Conservation (phyloP, 371 early-diverging fungal genomes). For the Syncephalis fuscata region DNA sequence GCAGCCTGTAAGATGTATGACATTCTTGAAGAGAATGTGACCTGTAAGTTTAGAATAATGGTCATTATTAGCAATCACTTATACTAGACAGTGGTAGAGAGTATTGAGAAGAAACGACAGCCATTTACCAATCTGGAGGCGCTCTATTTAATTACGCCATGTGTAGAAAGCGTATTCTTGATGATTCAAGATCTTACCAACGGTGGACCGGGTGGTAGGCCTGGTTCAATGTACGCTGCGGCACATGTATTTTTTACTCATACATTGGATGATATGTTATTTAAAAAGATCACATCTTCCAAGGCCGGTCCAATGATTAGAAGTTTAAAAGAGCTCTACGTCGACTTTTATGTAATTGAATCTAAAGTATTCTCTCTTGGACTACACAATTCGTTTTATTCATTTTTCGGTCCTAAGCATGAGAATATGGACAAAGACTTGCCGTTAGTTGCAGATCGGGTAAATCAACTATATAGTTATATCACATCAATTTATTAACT, state of each 20-base stretch:
- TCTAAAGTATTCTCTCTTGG: slow-evolving; percentile 64
- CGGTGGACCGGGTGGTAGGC: slow-evolving; percentile 12
- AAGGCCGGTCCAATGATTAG: slow-evolving; percentile 36
- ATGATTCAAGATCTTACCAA: slow-evolving; percentile 68
- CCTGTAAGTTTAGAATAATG: slow-evolving; percentile 24
- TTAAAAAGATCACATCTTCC: slow-evolving; percentile 35
- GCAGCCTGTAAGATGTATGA: slow-evolving; percentile 82
- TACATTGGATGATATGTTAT: slow-evolving; percentile 26
- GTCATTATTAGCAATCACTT: neutral
- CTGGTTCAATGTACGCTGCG: slow-evolving; percentile 41
- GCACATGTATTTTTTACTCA: slow-evolving; percentile 63
- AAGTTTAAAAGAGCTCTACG: slow-evolving; percentile 58
- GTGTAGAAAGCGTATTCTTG: slow-evolving; percentile 46
- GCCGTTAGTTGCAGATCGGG: slow-evolving; percentile 46
- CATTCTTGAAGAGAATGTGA: slow-evolving; percentile 86
- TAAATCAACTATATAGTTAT: slow-evolving; percentile 8
- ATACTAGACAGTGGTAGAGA: slow-evolving; percentile 35
- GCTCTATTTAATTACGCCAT: slow-evolving; percentile 79
- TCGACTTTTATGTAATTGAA: slow-evolving; percentile 67
- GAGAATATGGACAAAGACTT: slow-evolving; percentile 32
- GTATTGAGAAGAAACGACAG: slow-evolving; percentile 59
- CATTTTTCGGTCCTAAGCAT: slow-evolving; percentile 23
- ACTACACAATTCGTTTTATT: slow-evolving; percentile 40
- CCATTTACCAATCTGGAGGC: slow-evolving; percentile 79
- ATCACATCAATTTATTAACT: slow-evolving; percentile 6